Evolutionary conservation across 1,284 basidiomycete genomes (phyloP).

Genomic region (Tranzscheliella williamsii): DNA sequence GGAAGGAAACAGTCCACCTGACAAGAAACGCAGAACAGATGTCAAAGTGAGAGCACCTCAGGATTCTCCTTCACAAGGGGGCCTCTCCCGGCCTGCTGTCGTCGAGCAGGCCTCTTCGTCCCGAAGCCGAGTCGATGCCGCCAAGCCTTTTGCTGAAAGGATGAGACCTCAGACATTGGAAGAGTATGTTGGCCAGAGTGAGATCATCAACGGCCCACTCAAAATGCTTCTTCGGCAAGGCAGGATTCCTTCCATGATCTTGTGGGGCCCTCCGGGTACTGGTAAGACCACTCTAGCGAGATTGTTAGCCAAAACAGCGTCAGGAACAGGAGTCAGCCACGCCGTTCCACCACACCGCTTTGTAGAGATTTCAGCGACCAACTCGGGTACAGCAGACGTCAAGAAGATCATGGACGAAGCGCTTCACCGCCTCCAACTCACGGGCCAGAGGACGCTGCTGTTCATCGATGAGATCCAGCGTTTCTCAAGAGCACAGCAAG

Average conservation of each 20-base stretch:
- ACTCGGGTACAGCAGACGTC: slow-evolving; percentile 76
- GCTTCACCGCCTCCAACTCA: slow-evolving; percentile 71
- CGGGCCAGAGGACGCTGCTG: slow-evolving; percentile 72
- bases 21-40: too few relatives aligned
- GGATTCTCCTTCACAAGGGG: too few relatives aligned
- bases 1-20: too few relatives aligned
- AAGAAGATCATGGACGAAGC: slow-evolving; percentile 80
- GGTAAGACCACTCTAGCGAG: slow-evolving; percentile 81
- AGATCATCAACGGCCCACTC: slow-evolving; percentile 49
- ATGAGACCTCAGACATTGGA: slow-evolving; percentile 50
- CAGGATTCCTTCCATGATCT: slow-evolving; percentile 50
- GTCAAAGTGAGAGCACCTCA: too few relatives aligned
- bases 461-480: slow-evolving; percentile 85
- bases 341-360: slow-evolving; percentile 38
- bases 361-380: slow-evolving; percentile 60
- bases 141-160: slow-evolving; percentile 54
- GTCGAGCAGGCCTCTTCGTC: too few relatives aligned
- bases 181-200: slow-evolving; percentile 52
- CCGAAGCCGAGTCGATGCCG: slow-evolving; percentile 29
- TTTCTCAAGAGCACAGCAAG: slow-evolving; percentile 81
- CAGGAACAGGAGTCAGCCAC: slow-evolving; percentile 67
- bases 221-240: slow-evolving; percentile 46
- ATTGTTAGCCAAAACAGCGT: slow-evolving; percentile 68
- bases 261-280: slow-evolving; percentile 58
- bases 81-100: too few relatives aligned